Evolutionary conservation across 257 asterid species (phyloP), one percentile per base, ranked within the genome.

Genomic region (Mitragyna speciosa): DNA sequence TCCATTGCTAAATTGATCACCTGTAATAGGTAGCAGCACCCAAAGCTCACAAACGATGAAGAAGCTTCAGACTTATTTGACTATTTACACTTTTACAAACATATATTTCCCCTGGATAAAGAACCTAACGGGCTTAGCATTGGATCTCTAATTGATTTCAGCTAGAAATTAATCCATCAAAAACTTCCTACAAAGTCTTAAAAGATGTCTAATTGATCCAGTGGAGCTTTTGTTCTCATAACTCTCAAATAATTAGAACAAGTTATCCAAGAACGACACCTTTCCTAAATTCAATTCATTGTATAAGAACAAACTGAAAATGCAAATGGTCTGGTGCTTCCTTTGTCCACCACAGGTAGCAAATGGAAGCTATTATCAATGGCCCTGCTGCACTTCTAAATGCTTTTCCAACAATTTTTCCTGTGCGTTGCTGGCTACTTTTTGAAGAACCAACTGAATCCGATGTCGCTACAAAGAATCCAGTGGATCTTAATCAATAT

Each of bases 301-400:
- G n/a, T n/a, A n/a, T n/a, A n/a, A n/a, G n/a, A n/a, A n/a, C n/a
- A n/a, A n/a, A n/a, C n/a, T n/a, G n/a, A n/a, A n/a, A n/a, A n/a
- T n/a, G n/a, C 64, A 59, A 56, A 67, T 83, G 88, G 16, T 58
- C 67, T 24, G 88, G 74, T 77, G 84, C 83, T 39, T 82, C 66
- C 85, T 86, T 89, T 12, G 75, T 63, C 89, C 89, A 70, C 87
- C 86, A 86, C 7, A 89, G 59, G 78, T 87, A 87, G 72, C 83
- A 43, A 51, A 82, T 75, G 24, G 90, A 85, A 59, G 86, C 81
- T 69, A 85, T 74, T 58, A 87, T 63, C 75, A 86, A 3, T 12
- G 86, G 2, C 49, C 83, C 90, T 41, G 83, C 89, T 39, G 76
- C 89, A 69, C 88, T 78, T 48, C 92, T 92, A 36, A 84, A 48